Conservation (phyloP, 2,329 filamentous ascomycete genomes). For the Trichoderma sp. region DNA sequence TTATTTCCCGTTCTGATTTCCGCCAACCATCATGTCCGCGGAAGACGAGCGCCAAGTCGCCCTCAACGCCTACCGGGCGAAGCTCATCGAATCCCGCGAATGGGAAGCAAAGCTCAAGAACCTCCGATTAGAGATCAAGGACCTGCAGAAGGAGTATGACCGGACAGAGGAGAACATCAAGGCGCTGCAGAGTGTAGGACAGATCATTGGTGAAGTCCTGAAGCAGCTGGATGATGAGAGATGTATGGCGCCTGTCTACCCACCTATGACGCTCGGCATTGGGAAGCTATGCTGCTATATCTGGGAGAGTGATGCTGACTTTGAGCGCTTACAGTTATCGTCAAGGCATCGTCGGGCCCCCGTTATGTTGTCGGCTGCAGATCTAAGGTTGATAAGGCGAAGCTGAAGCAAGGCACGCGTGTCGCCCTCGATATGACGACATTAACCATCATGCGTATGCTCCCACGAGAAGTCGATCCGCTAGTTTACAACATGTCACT, state of each 20-base stretch:
- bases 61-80: slow-evolving; percentile 76
- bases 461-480: slow-evolving; percentile 96
- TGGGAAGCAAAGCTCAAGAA: slow-evolving; percentile 98
- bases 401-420: slow-evolving; percentile 97
- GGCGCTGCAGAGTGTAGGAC: slow-evolving; percentile 95
- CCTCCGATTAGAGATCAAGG: slow-evolving; percentile 93
- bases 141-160: slow-evolving; percentile 91
- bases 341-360: slow-evolving; percentile 95
- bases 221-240: slow-evolving; percentile 99
- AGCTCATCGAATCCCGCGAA: slow-evolving; percentile 92
- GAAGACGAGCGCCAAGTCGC: slow-evolving; percentile 68
- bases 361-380: slow-evolving; percentile 98
- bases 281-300: neutral
- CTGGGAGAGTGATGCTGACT: slow-evolving; percentile 24
- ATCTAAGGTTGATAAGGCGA: slow-evolving; percentile 95
- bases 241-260: slow-evolving; percentile 62
- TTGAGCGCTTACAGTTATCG: slow-evolving; percentile 70
- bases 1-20: neutral
- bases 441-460: slow-evolving; percentile 99
- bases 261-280: neutral
- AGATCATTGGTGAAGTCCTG: slow-evolving; percentile 98
- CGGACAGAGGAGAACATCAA: slow-evolving; percentile 99
- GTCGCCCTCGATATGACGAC: slow-evolving; percentile 99
- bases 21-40: slow-evolving; percentile 50
- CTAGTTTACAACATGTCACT: slow-evolving; percentile 99